Percentiles rank a stretch among this genome's conserved stretches.
These are phyloP conservation scores for Gigaspora rosea DNA, from an alignment of 192 early-diverging fungal species.

Conservation along the genomic window DNA sequence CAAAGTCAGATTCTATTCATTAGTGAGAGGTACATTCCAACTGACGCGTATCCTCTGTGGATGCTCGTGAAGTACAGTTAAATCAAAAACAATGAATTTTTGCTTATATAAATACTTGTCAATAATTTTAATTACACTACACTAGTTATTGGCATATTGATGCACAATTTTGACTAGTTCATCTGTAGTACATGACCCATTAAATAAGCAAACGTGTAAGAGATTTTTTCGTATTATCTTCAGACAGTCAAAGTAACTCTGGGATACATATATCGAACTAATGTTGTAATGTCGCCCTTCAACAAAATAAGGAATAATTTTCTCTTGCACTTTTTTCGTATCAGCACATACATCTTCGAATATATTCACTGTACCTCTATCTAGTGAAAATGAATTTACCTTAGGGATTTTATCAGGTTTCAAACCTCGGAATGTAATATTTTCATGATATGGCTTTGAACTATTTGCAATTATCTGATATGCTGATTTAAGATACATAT, in stretches of 20 bases:
- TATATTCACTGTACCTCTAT: constrained; percentile 8
- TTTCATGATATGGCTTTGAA: neutral
- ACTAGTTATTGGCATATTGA: neutral
- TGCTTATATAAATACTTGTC: constrained; percentile 17
- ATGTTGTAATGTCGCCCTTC: neutral
- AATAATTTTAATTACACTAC: constrained; percentile 24
- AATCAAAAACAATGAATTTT: constrained; percentile 22
- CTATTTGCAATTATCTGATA: constrained; percentile 19
- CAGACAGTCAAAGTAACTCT: constrained; percentile 6
- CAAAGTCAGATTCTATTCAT: constrained; percentile 10
- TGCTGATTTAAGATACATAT: constrained; percentile 1
- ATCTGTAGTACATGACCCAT: neutral
- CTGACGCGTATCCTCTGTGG: neutral
- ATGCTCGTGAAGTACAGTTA: neutral
- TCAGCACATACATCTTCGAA: neutral
- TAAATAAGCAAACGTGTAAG: too few relatives aligned
- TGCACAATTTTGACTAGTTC: constrained; percentile 1
- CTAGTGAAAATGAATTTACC: neutral
- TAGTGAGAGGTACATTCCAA: neutral
- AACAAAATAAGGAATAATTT: constrained; percentile 1
- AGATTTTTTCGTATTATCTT: neutral
- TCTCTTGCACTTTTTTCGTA: neutral
- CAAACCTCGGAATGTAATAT: neutral
- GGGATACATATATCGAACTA: neutral
- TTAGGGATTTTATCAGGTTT: constrained; percentile 20